These are phyloP conservation scores for Stephanodiscus minutulus DNA, from an alignment of 108 stramenopile species.

Conservation along the genomic window DNA sequence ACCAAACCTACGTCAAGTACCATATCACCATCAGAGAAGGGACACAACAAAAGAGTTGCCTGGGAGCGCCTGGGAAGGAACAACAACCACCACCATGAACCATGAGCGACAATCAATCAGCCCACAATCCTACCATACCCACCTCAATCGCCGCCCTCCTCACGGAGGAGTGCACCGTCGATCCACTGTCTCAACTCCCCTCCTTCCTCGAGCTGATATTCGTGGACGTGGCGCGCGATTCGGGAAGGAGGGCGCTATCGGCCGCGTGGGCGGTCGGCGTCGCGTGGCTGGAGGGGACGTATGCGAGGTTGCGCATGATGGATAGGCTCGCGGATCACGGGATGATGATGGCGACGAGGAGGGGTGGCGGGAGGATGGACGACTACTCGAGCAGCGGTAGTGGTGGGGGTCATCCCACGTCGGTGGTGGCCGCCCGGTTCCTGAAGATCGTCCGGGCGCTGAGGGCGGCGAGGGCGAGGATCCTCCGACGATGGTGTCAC, in stretches of 20 bases:
- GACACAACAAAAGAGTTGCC: too few relatives aligned
- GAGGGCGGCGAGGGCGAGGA: conserved; percentile 15
- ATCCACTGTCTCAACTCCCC: conserved; percentile 73
- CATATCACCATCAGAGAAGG: too few relatives aligned
- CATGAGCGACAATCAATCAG: conserved; percentile 1
- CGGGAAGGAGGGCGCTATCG: conserved; percentile 58
- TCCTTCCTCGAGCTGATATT: conserved; percentile 84
- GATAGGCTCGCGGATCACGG: conserved; percentile 31
- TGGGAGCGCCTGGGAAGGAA: too few relatives aligned
- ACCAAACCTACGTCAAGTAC: too few relatives aligned
- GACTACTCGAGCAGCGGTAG: too few relatives aligned
- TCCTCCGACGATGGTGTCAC: conserved; percentile 26
- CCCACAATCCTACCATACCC: conserved; percentile 62
- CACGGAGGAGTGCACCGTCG: conserved; percentile 81
- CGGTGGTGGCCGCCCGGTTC: conserved; percentile 6
- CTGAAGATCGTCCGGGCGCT: neutral
- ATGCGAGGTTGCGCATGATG: conserved; percentile 21
- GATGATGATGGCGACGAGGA: conserved; percentile 4
- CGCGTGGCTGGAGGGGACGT: conserved; percentile 18
- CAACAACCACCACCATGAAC: conserved; percentile 11
- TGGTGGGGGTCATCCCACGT: neutral
- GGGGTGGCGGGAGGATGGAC: too few relatives aligned
- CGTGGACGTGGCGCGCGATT: conserved; percentile 66
- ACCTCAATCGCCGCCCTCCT: conserved; percentile 69
- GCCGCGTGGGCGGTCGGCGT: conserved; percentile 42